These are phyloP conservation scores for Calonectria pteridis DNA, from an alignment of 2,329 filamentous ascomycete species.

Conservation along the genomic window DNA sequence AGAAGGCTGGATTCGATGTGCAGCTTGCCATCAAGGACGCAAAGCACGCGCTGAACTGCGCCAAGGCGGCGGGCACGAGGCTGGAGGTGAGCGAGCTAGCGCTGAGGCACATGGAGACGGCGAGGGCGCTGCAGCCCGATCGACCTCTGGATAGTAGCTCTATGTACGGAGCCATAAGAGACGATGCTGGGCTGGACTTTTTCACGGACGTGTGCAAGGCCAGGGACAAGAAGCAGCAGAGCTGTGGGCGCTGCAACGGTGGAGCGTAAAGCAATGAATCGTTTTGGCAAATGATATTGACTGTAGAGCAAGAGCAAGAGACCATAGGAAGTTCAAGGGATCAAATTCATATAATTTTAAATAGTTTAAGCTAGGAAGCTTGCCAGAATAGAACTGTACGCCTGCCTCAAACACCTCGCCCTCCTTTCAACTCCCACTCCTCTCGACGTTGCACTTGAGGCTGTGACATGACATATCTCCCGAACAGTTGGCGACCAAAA, in stretches of 20 bases:
- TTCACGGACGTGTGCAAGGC: constrained; percentile 14
- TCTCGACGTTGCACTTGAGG: not conserved
- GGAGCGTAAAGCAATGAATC: not conserved
- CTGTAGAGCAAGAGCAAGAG: too few relatives aligned
- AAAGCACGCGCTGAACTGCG: constrained; percentile 19
- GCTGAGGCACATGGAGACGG: constrained; percentile 14
- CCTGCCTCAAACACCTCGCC: not conserved
- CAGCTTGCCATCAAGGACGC: constrained; percentile 23
- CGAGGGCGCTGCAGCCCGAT: not conserved
- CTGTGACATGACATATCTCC: not conserved
- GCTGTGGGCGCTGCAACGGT: not conserved
- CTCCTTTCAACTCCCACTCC: not conserved
- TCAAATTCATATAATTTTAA: not conserved
- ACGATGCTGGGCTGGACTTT: constrained; percentile 20
- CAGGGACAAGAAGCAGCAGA: constrained; percentile 1
- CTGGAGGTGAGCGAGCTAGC: constrained; percentile 21
- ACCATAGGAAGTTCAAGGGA: not conserved
- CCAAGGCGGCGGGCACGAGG: not conserved
- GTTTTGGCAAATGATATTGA: not conserved
- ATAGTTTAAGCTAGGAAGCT: not conserved
- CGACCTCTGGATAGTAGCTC: constrained; percentile 25
- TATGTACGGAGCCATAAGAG: constrained; percentile 17
- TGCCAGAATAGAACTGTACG: not conserved
- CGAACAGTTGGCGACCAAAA: too few relatives aligned
- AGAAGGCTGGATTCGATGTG: constrained; percentile 19